These are phyloP conservation scores for Serendipita sp. DNA, from an alignment of 768 basidiomycete genomes.

Conservation along the genomic window DNA sequence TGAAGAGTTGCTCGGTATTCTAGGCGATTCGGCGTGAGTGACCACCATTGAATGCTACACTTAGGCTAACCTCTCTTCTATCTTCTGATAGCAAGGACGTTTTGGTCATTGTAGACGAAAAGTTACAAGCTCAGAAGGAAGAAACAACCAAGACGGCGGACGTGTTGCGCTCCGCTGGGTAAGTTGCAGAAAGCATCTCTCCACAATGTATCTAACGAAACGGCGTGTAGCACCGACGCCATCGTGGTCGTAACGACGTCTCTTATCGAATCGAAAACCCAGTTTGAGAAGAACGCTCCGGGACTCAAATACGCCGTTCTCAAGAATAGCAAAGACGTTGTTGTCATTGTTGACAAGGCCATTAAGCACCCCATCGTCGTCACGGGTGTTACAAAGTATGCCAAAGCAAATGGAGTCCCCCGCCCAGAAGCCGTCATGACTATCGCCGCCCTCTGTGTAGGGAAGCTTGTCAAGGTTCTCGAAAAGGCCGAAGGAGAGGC, in stretches of 20 bases:
- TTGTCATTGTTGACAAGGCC: slow-evolving; percentile 13
- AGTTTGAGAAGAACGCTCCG: slow-evolving; percentile 5
- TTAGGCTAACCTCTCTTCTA: neutral
- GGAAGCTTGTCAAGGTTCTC: neutral
- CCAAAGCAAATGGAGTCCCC: slow-evolving; percentile 11
- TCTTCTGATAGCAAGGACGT: slow-evolving; percentile 7
- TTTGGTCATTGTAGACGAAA: slow-evolving; percentile 12
- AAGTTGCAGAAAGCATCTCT: neutral
- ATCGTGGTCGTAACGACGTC: slow-evolving; percentile 13
- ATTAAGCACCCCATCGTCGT: slow-evolving; percentile 13
- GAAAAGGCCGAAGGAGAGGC: neutral
- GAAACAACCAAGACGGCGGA: slow-evolving; percentile 10
- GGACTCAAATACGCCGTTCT: slow-evolving; percentile 4
- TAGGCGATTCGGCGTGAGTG: neutral
- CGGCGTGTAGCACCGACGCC: slow-evolving; percentile 10
- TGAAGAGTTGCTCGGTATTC: slow-evolving; percentile 9
- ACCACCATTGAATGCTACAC: slow-evolving; percentile 3
- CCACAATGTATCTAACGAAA: neutral
- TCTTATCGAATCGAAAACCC: slow-evolving; percentile 7
- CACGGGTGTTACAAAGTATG: slow-evolving; percentile 12
- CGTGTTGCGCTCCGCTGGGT: slow-evolving; percentile 13
- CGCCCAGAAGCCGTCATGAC: neutral
- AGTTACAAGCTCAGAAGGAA: slow-evolving; percentile 6
- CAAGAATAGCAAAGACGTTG: slow-evolving; percentile 11
- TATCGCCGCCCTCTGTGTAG: neutral